Base-by-base conservation (phyloP, 2,329 filamentous ascomycete species). In the Aspergillus carbonarius region DNA sequence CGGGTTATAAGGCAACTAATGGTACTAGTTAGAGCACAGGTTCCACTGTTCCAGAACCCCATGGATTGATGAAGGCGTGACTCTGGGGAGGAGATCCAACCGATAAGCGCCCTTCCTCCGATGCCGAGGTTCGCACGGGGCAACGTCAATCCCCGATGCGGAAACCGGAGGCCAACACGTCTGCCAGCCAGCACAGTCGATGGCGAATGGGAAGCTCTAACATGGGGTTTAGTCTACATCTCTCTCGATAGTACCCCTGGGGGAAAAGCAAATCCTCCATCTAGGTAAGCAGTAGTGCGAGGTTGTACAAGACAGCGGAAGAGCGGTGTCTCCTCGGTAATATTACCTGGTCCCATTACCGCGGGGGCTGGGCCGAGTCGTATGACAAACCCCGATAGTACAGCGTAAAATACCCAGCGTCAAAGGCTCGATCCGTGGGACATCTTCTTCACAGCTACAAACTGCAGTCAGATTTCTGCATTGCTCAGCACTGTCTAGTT, bases 51-150 rank as follows among this genome's bases (percentile, higher is more conserved):
- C 70, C 67, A 72, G 71, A 74, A 72, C 63, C 63, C 57, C 61
- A 60, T 66, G 48, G 67, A 62, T 66, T 47, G 68, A 68, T 63
- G 58, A 63, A 58, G 55, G 59, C 57, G 62, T 63, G 65, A 64
- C 69, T 66, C 70, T 70, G 71, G 70, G 63, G 67, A 63, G 63
- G 63, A 66, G 66, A 65, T 69, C 55, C 55, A 55, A 61, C 39
- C 64, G 68, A 68, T 72, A 69, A 72, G 69, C 67, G 66, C 62
- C 57, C 44, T 35, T 56, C 63, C 67, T 62, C 70, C 68, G 70
- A 65, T 67, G 70, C 72, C 72, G 72, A 74, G 72, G 72, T 72
- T 71, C 63, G 63, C 57, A 44, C 30, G 37, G 40, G 51, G 25
- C 51, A 37, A 42, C 37, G 48, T 23, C 30, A 42, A 18, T 32